A percentile compares a stretch with the other conserved stretches of the same genome.
Conservation (phyloP, 1,284 basidiomycete species). For the Ceratobasidium theobromae region DNA sequence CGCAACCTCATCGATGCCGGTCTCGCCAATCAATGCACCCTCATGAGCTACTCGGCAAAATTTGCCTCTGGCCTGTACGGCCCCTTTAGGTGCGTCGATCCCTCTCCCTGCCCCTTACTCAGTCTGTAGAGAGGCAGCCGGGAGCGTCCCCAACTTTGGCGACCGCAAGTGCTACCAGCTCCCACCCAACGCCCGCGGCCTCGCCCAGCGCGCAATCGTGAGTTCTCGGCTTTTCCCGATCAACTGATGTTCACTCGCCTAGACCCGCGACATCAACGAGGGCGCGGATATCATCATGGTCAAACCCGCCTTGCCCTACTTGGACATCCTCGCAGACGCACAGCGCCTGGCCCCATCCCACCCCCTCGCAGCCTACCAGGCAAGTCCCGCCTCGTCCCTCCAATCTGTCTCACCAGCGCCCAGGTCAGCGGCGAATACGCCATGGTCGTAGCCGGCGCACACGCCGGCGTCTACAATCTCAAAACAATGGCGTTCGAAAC, state of each 20-base stretch:
- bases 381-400: constrained; percentile 42
- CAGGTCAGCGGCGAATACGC: constrained; percentile 85
- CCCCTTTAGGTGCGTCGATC: constrained; percentile 77
- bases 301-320: constrained; percentile 94
- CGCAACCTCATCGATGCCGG: constrained; percentile 78
- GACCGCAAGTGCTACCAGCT: constrained; percentile 98
- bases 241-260: constrained; percentile 9
- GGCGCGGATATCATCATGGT: constrained; percentile 99
- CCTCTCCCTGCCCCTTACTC: neutral
- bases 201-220: constrained; percentile 92
- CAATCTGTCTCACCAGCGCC: neutral
- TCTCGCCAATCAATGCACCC: constrained; percentile 79
- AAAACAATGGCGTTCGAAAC: constrained; percentile 93
- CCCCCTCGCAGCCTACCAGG: constrained; percentile 93
- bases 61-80: constrained; percentile 97
- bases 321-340: constrained; percentile 93
- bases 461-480: constrained; percentile 90
- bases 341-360: constrained; percentile 74
- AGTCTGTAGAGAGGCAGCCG: constrained; percentile 81
- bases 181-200: constrained; percentile 82
- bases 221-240: constrained; percentile 42
- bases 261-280: constrained; percentile 89
- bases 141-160: constrained; percentile 91
- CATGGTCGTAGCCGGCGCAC: constrained; percentile 93
- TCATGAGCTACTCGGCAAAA: constrained; percentile 99